Evolutionary conservation across 148 eudicot genomes (phyloP).

Genomic region (Vaccinium darrowii): DNA sequence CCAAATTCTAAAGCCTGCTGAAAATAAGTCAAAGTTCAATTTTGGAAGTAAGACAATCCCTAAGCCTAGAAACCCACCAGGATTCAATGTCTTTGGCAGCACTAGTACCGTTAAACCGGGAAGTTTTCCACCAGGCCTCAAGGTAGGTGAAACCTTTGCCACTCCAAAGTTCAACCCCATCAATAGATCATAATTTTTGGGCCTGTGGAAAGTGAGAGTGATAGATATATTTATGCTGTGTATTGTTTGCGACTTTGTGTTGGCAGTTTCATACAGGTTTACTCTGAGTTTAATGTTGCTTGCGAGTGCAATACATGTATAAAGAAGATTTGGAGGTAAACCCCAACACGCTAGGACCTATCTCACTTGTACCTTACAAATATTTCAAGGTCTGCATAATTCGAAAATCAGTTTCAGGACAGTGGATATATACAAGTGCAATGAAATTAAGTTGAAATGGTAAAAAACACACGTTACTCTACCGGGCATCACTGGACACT

Average conservation of each 20-base stretch:
- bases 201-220: not conserved
- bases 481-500: not conserved
- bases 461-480: not conserved
- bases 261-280: not conserved
- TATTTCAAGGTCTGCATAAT: no score
- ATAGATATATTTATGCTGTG: not conserved
- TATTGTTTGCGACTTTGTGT: no score
- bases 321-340: not conserved
- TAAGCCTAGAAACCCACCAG: slow-evolving; percentile 24
- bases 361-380: no score
- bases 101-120: not conserved
- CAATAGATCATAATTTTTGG: not conserved
- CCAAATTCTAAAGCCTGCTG: slow-evolving; percentile 59
- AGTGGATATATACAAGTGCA: not conserved
- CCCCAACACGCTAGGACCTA: not conserved
- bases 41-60: slow-evolving; percentile 47
- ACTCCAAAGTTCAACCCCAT: not conserved
- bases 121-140: slow-evolving; percentile 6
- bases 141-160: not conserved
- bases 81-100: slow-evolving; percentile 15
- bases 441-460: not conserved
- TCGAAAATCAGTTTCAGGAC: no score
- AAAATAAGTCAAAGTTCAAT: slow-evolving; percentile 46
- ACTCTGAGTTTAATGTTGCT: not conserved
- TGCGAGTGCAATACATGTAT: not conserved